Conservation (phyloP, 805 yeast species). For the Saturnispora serradocipensis region DNA sequence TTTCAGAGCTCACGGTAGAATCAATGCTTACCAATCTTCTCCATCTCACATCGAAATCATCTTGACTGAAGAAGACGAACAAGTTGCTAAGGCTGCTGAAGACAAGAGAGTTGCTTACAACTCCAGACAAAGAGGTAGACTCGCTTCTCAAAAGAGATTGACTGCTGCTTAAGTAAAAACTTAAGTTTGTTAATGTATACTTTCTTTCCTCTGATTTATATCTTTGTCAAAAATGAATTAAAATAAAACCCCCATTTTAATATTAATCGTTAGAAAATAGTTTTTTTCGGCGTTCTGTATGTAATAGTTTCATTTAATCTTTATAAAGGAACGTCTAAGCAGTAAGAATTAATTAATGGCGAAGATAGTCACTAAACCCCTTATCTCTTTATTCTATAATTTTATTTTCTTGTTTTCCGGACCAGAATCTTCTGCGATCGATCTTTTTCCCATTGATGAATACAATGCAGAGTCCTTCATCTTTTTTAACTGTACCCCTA, state of each 20-base stretch:
- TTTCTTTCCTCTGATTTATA: conserved; percentile 11
- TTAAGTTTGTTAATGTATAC: conserved; percentile 3
- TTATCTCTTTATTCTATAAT: not conserved
- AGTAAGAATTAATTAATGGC: not conserved
- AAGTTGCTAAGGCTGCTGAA: conserved; percentile 75
- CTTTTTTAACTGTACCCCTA: not conserved
- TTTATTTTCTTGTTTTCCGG: not conserved
- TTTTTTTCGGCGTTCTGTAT: not conserved
- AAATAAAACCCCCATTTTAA: not conserved
- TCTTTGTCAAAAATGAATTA: conserved; percentile 3
- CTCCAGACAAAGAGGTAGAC: conserved; percentile 89
- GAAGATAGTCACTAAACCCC: not conserved
- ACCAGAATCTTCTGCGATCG: not conserved
- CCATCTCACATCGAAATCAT: conserved; percentile 99
- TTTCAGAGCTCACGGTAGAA: conserved; percentile 99
- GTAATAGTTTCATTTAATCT: not conserved
- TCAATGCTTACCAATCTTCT: conserved; percentile 96
- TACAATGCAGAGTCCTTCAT: not conserved
- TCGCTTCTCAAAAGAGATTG: conserved; percentile 80
- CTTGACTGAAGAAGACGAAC: conserved; percentile 91
- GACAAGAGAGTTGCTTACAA: conserved; percentile 55
- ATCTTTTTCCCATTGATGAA: not conserved
- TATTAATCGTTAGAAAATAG: not conserved
- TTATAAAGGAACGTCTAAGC: not conserved
- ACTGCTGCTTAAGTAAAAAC: conserved; percentile 41